Evolutionary conservation across 2,329 filamentous ascomycete species (phyloP).

Genomic region (Colletotrichum sp.): DNA sequence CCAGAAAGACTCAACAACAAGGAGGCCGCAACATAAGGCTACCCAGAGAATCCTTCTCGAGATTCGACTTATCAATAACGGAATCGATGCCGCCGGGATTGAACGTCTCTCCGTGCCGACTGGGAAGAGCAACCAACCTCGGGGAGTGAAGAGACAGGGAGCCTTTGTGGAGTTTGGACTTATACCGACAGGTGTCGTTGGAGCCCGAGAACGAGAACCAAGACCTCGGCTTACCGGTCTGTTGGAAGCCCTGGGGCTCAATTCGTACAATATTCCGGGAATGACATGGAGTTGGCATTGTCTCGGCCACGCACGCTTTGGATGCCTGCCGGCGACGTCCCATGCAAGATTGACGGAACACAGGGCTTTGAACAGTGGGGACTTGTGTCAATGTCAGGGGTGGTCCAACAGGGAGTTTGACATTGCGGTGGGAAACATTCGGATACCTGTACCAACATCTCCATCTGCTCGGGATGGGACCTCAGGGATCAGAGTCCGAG

Average conservation of each 20-base stretch:
- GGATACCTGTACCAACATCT: neutral
- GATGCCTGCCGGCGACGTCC: neutral
- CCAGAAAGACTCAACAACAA: neutral
- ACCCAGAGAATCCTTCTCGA: neutral
- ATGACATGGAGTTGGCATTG: neutral
- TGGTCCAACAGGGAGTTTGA: neutral
- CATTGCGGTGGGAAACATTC: neutral
- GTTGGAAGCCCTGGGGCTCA: neutral
- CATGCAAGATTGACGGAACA: neutral
- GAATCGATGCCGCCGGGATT: neutral
- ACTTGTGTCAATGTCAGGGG: neutral
- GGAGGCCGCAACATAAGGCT: neutral
- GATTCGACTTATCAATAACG: neutral
- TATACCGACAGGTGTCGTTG: neutral
- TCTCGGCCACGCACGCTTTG: neutral
- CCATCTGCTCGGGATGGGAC: neutral
- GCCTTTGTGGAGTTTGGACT: neutral
- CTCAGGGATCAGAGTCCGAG: neutral
- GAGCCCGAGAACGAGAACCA: neutral
- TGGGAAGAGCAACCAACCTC: neutral
- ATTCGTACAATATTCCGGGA: neutral
- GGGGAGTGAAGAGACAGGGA: neutral
- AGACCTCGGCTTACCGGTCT: neutral
- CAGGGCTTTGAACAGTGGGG: neutral
- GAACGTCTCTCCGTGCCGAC: neutral